Base-by-base conservation (phyloP, 2,329 filamentous ascomycete species). In the Aspergillus aculeatus region DNA sequence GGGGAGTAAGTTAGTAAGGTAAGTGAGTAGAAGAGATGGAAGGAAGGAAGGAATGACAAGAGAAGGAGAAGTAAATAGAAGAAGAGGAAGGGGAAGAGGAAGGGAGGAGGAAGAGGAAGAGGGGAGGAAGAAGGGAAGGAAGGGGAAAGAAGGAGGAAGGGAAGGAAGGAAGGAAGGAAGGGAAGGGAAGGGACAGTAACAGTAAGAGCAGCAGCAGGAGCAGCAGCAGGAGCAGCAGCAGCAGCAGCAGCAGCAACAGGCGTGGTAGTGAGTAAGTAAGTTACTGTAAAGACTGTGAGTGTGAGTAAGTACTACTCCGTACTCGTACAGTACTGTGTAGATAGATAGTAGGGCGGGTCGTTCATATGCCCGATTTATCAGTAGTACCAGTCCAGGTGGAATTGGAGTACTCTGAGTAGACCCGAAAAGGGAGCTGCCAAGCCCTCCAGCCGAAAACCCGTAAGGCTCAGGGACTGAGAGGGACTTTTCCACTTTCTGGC, bases 1-100 rank as follows among this genome's bases (percentile, higher is more conserved):
- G 11, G 31, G 5, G 7, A 32, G 31, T 32, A 32, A 9, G 10
- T 35, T n/a, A n/a, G n/a, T n/a, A n/a, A n/a, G n/a, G n/a, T n/a
- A 35, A 51, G 47, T 38, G 59, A 55, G 31, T 35, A 44, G 48
- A 50, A 56, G 54, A 56, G 48, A 26, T 44, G 14, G 16, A 44
- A 3, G 11, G 19, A 44, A 3, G 11, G 19, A 56, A 26, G 47
- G 59, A 53, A 26, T 24, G 52, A 57, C 26, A 29, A 38, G 47
- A 58, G 19, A 47, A 54, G 14, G 5, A 31, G 35, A 26, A 53
- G 31, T 49, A 10, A 48, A 24, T 24, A 48, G 47, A 12, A 58
- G 35, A 21, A 26, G 49, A 31, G 48, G 50, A 58, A 56, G 16
- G 52, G 41, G 41, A 26, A 23, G 29, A 56, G 19, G 35, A 24